Percentiles rank a stretch among this genome's conserved stretches.
Conservation (phyloP, 495 filamentous ascomycete species). For the Amorphotheca resinae region DNA sequence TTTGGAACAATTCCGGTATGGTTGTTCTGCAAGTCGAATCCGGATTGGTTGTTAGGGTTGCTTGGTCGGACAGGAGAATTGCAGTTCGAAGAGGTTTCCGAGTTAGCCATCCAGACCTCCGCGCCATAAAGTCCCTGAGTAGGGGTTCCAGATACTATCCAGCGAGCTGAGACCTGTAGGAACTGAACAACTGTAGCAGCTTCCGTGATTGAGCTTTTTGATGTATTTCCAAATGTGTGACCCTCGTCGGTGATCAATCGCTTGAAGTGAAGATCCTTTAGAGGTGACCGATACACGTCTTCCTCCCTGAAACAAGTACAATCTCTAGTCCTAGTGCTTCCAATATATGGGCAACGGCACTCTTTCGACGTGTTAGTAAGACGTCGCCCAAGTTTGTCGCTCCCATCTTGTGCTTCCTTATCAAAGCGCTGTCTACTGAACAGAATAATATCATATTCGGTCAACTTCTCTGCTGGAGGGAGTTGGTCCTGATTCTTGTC, state of each 20-base stretch:
- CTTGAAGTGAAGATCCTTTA: slow-evolving; percentile 67
- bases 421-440: slow-evolving; percentile 68
- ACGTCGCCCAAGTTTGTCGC: slow-evolving; percentile 12
- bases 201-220: slow-evolving; percentile 44
- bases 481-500: slow-evolving; percentile 34
- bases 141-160: slow-evolving; percentile 88
- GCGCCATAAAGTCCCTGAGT: slow-evolving; percentile 49
- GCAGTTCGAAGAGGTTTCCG: slow-evolving; percentile 9
- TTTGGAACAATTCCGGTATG: neutral
- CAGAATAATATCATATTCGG: slow-evolving; percentile 65
- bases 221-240: slow-evolving; percentile 56
- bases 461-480: slow-evolving; percentile 45
- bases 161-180: slow-evolving; percentile 60
- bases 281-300: slow-evolving; percentile 41
- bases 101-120: slow-evolving; percentile 16
- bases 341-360: slow-evolving; percentile 33
- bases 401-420: slow-evolving; percentile 35
- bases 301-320: slow-evolving; percentile 29
- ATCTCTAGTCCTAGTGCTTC: slow-evolving; percentile 26
- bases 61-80: neutral
- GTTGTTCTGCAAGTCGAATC: neutral
- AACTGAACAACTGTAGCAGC: slow-evolving; percentile 53
- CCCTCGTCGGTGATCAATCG: slow-evolving; percentile 88
- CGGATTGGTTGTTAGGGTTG: neutral
- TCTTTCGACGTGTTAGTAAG: neutral